Evolutionary conservation across 108 stramenopile genomes (phyloP).

Genomic region (Cyclotella distinguenda): DNA sequence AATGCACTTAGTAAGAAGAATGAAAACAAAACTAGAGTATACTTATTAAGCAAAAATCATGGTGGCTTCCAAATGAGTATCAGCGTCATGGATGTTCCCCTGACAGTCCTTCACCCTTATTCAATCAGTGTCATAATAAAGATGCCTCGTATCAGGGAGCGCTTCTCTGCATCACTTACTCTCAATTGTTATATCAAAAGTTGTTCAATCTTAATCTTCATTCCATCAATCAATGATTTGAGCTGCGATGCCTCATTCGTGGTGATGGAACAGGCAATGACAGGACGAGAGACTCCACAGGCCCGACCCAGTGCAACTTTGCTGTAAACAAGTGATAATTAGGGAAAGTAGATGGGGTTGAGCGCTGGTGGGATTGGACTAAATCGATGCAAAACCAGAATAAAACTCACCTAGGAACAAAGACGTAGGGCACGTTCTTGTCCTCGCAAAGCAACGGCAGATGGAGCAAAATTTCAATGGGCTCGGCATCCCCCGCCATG

Average conservation of each 20-base stretch:
- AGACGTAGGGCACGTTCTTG: conserved; percentile 99
- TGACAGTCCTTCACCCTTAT: not conserved
- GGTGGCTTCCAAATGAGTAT: conserved; percentile 32
- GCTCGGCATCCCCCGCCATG: conserved; percentile 99
- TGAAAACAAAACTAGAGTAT: conserved; percentile 5
- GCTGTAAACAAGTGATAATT: conserved; percentile 40
- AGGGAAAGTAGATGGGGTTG: no score
- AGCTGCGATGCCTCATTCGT: conserved; percentile 99
- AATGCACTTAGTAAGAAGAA: conserved; percentile 2
- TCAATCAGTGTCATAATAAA: not conserved
- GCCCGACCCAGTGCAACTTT: conserved; percentile 99
- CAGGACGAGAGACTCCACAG: conserved; percentile 98
- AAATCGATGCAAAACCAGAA: not conserved
- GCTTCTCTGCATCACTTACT: conserved; percentile 45
- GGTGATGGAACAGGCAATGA: conserved; percentile 95
- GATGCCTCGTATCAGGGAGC: not conserved
- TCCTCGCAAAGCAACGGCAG: conserved; percentile 99
- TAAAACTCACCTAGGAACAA: conserved; percentile 88
- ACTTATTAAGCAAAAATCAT: not conserved
- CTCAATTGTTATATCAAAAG: conserved; percentile 89
- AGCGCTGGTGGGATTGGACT: not conserved
- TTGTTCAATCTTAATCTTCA: conserved; percentile 99
- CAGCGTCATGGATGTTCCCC: conserved; percentile 42
- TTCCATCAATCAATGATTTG: conserved; percentile 92
- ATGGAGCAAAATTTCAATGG: conserved; percentile 98